A percentile compares a stretch with the other conserved stretches of the same genome.
Evolutionary conservation across 108 stramenopile species (phyloP).

Genomic region (Cyclotella choctawhatcheeana): DNA sequence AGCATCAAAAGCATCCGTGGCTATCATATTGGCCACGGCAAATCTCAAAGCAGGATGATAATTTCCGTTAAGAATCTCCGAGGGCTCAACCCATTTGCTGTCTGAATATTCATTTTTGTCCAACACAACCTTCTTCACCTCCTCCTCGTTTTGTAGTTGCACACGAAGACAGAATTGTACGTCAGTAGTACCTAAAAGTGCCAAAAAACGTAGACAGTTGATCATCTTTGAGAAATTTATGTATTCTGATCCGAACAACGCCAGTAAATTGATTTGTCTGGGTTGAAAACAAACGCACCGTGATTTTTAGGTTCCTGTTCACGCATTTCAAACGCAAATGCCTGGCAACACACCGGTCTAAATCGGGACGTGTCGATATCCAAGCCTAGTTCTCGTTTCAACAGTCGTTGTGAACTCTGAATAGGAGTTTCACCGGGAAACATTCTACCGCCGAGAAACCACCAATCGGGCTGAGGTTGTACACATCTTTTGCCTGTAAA

Average conservation of each 20-base stretch:
- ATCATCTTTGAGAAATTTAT: too few relatives aligned
- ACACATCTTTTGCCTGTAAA: conserved; percentile 48
- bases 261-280: too few relatives aligned
- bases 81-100: conserved; percentile 34
- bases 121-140: conserved; percentile 35
- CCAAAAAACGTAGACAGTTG: too few relatives aligned
- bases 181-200: conserved; percentile 52
- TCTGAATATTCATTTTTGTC: conserved; percentile 50
- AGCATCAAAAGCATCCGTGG: conserved; percentile 31
- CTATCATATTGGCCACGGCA: conserved; percentile 45
- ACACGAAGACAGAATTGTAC: conserved; percentile 46
- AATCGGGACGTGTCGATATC: conserved; percentile 30
- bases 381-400: conserved; percentile 44
- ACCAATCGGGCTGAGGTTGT: conserved; percentile 64
- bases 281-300: too few relatives aligned
- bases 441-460: conserved; percentile 59
- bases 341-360: conserved; percentile 39
- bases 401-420: conserved; percentile 33
- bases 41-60: conserved; percentile 59
- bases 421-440: conserved; percentile 58
- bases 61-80: conserved; percentile 46
- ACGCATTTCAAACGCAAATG: conserved; percentile 56
- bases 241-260: too few relatives aligned
- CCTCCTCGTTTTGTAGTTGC: conserved; percentile 30
- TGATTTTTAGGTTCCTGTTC: conserved; percentile 49